Conservation (phyloP, 352 stramenopile species). For the Albugo laibachii region DNA sequence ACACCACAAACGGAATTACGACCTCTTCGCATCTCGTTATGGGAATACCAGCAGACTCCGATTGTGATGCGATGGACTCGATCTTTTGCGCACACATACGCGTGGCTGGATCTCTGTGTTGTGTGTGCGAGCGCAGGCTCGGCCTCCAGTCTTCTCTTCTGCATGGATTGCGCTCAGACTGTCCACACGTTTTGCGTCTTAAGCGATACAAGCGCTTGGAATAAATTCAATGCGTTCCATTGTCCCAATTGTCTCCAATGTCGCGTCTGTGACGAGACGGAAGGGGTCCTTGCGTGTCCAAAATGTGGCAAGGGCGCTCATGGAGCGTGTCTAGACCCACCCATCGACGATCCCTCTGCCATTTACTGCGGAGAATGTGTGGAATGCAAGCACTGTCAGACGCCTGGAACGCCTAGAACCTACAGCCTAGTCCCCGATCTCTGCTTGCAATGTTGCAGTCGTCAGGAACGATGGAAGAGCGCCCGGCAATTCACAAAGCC, state of each 20-base stretch:
- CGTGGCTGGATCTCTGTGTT: constrained; percentile 85
- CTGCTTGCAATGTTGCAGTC: not conserved
- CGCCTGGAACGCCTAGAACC: not conserved
- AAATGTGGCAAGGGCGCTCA: too few species aligned
- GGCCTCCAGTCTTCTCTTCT: constrained; percentile 80
- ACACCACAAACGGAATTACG: too few species aligned
- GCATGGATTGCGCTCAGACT: constrained; percentile 89
- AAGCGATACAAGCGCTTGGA: constrained; percentile 16
- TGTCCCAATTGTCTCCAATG: constrained; percentile 51
- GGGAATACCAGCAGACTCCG: constrained; percentile 38
- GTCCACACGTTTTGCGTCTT: constrained; percentile 86
- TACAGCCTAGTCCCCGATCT: not conserved
- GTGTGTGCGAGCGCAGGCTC: constrained; percentile 78
- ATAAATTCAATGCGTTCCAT: constrained; percentile 17
- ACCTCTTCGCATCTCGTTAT: not conserved
- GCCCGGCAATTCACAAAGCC: constrained; percentile 19
- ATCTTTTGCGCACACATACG: constrained; percentile 58
- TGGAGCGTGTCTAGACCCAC: not conserved
- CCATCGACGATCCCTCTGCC: too few species aligned
- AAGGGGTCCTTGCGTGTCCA: too few species aligned
- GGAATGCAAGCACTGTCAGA: not conserved
- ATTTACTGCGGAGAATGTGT: too few species aligned
- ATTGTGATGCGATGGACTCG: constrained; percentile 59
- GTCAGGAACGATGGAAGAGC: constrained; percentile 37
- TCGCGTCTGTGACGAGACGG: constrained; percentile 14